phyloP scores from a whole-genome alignment of 2,329 filamentous ascomycete genomes.

The Colletotrichum camelliae region DNA sequence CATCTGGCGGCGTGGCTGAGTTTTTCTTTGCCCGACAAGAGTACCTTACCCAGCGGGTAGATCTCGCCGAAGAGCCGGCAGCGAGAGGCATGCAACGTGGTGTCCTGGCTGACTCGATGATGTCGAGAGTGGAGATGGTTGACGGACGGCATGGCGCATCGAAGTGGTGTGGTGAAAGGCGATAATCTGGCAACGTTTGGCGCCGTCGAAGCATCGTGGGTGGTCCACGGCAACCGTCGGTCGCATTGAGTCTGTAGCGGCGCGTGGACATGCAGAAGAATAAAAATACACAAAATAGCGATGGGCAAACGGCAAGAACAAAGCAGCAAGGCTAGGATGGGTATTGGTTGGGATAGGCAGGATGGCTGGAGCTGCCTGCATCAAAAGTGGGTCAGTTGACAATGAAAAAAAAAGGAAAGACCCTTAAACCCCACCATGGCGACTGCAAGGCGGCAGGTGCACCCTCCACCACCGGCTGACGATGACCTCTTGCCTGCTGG shows the following conservation, averaged over 20 bases:
- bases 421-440: conserved; percentile 11
- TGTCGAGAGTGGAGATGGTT: not conserved
- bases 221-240: not conserved
- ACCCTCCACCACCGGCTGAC: not conserved
- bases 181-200: not conserved
- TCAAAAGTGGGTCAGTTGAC: conserved; percentile 18
- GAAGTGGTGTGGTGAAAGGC: not conserved
- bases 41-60: conserved; percentile 15
- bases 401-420: not conserved
- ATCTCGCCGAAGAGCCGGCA: conserved; percentile 6
- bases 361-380: not conserved
- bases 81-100: not conserved
- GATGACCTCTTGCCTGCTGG: not conserved
- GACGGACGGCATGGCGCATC: not conserved
- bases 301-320: not conserved
- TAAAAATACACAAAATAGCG: not conserved
- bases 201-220: not conserved
- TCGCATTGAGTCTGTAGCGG: not conserved
- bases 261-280: not conserved
- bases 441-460: not conserved
- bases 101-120: not conserved
- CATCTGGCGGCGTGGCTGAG: not conserved
- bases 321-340: not conserved
- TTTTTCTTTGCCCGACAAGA: not conserved
- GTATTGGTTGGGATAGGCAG: not conserved